phyloP scores from a whole-genome alignment of 805 yeast species.

The Candida sphagnicola region DNA sequence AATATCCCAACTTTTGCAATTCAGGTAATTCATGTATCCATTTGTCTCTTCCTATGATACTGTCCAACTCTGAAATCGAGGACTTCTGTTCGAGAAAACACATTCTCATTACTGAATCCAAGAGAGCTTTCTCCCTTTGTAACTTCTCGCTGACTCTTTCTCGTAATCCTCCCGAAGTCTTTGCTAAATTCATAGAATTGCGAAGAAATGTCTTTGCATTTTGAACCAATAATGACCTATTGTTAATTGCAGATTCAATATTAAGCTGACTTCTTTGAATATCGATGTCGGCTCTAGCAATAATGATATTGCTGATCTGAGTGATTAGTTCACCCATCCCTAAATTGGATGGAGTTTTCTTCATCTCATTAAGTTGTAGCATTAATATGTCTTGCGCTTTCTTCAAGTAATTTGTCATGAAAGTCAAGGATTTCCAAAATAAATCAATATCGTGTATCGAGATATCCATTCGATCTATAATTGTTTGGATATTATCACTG shows the following conservation, averaged over 20 bases:
- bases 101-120: constrained; percentile 44
- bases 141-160: constrained; percentile 44
- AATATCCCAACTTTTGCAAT: constrained; percentile 24
- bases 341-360: constrained; percentile 13
- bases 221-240: constrained; percentile 24
- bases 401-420: constrained; percentile 35
- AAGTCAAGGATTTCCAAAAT: constrained; percentile 39
- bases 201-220: constrained; percentile 43
- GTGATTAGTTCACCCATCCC: constrained; percentile 29
- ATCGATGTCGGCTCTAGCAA: constrained; percentile 53
- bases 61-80: constrained; percentile 22
- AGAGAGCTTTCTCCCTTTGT: constrained; percentile 35
- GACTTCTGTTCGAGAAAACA: constrained; percentile 43
- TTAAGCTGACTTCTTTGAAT: constrained; percentile 42
- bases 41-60: constrained; percentile 23
- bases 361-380: constrained; percentile 13
- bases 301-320: constrained; percentile 39
- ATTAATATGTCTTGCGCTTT: constrained; percentile 32
- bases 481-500: constrained; percentile 40
- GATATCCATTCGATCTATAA: constrained; percentile 34
- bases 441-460: constrained; percentile 12
- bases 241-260: constrained; percentile 25
- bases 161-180: constrained; percentile 47
- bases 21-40: constrained; percentile 28
- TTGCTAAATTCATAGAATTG: constrained; percentile 43